Evolutionary conservation across 78 protist genomes (phyloP).

Genomic region (Dictyostelium firmibasis): DNA sequence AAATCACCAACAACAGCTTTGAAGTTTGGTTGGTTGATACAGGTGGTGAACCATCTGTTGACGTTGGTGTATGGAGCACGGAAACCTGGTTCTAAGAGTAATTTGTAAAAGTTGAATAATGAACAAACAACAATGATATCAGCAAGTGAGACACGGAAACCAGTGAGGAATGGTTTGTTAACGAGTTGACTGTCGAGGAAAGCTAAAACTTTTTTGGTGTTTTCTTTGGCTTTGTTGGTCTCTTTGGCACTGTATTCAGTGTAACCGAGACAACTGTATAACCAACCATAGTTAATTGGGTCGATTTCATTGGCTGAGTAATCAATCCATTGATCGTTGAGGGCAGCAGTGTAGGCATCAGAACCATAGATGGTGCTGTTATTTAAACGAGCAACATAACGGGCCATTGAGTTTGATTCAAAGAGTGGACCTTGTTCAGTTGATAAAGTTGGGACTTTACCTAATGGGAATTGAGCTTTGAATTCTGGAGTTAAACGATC

Average conservation of each 20-base stretch:
- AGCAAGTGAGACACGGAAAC: constrained; percentile 87
- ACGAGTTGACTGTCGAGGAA: constrained; percentile 62
- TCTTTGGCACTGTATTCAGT: constrained; percentile 29
- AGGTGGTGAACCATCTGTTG: constrained; percentile 90
- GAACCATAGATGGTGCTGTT: constrained; percentile 79
- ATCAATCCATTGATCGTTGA: constrained; percentile 86
- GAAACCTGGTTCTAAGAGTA: constrained; percentile 79
- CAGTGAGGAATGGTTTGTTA: constrained; percentile 84
- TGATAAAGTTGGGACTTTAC: constrained; percentile 89
- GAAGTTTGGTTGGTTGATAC: constrained; percentile 88
- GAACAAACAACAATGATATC: constrained; percentile 85
- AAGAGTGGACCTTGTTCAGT: constrained; percentile 86
- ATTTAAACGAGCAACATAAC: constrained; percentile 58
- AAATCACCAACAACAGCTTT: constrained; percentile 86
- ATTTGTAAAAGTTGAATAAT: constrained; percentile 72
- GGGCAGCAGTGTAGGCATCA: constrained; percentile 69
- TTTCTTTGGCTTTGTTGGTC: constrained; percentile 64
- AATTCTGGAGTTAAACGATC: constrained; percentile 73
- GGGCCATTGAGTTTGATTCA: constrained; percentile 85
- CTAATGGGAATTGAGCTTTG: constrained; percentile 68
- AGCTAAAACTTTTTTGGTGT: constrained; percentile 45
- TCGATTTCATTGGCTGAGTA: constrained; percentile 83
- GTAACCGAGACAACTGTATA: constrained; percentile 80
- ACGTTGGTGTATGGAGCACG: constrained; percentile 66
- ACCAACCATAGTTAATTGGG: constrained; percentile 29